Base-by-base conservation (phyloP, 2,329 filamentous ascomycete genomes). In the Pezicula neosporulosa region DNA sequence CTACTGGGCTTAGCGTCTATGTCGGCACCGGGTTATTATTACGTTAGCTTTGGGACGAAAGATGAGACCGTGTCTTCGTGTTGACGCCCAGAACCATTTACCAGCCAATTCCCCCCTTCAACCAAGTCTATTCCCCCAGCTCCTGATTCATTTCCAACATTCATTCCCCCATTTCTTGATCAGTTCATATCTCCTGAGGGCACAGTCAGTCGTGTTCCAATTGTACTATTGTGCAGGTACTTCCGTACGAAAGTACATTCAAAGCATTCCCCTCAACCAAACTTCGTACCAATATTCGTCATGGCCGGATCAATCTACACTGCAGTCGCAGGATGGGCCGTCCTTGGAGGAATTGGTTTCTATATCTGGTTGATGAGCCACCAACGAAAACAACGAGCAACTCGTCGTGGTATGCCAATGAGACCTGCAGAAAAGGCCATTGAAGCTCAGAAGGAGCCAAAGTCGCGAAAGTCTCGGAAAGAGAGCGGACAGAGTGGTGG, bases 261-360 rank as follows among this genome's bases (percentile, higher is more conserved):
- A 9, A 33, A 33, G 12, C 30, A 13, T 33, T 13, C 30, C 30
- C 30, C 30, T 33, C 30, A 33, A 33, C 30, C 30, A 33, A 30
- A 13, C 30, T 2, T 33, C 30, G 9, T 10, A 10, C 30, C 30
- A 33, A 33, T 33, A 33, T 7, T 33, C 10, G 12, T 13, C 30
- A 33, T 33, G 30, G 30, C 30, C 30, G 9, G 9, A 10, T 33
- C 30, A 10, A 33, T 33, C 30, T 33, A 33, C 30, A 33, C 30
- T 13, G 30, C 30, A 13, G 12, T 33, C 12, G 30, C 30, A 33
- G 60, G 65, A 27, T 16, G 24, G 21, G 13, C 27, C 35, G 58
- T 72, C 44, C 44, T 68, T 24, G 59, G 61, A 15, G 49, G 66
- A 39, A 56, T 58, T 37, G 68, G 61, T 45, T 56, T 61, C 38